phyloP scores from a whole-genome alignment of 2,329 filamentous ascomycete genomes.

The Beauveria scarabaeidicola region DNA sequence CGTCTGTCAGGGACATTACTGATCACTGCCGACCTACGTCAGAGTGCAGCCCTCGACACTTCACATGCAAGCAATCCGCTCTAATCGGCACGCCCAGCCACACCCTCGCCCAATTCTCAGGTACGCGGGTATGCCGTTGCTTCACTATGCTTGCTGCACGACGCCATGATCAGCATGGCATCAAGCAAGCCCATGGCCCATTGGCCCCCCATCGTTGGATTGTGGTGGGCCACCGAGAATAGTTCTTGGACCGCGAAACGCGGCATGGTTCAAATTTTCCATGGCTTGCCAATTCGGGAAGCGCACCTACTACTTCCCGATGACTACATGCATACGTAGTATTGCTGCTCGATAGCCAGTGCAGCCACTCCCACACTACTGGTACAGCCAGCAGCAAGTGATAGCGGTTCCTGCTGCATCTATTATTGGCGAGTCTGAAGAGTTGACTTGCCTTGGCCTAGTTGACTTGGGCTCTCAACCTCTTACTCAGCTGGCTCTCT shows the following conservation, averaged over 20 bases:
- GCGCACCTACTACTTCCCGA: not conserved
- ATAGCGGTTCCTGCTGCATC: not conserved
- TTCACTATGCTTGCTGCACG: not conserved
- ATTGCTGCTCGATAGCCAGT: not conserved
- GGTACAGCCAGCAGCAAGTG: not conserved
- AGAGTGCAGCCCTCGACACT: not conserved
- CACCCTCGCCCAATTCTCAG: not conserved
- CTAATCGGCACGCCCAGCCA: not conserved
- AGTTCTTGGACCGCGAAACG: not conserved
- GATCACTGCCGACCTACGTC: not conserved
- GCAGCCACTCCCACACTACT: not conserved
- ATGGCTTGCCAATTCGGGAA: conserved; percentile 3
- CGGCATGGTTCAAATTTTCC: not conserved
- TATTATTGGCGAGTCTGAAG: not conserved
- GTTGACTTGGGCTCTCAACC: not conserved
- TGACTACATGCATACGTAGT: not conserved
- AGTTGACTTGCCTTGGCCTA: too few species aligned
- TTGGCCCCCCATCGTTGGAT: not conserved
- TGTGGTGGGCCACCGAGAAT: not conserved
- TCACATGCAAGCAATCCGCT: not conserved
- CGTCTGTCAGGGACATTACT: not conserved
- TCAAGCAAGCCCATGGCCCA: not conserved
- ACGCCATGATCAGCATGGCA: not conserved
- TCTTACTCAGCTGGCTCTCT: not conserved
- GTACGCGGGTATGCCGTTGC: not conserved